phyloP scores from a whole-genome alignment of 352 stramenopile genomes.

The Phytophthora hybrid region DNA sequence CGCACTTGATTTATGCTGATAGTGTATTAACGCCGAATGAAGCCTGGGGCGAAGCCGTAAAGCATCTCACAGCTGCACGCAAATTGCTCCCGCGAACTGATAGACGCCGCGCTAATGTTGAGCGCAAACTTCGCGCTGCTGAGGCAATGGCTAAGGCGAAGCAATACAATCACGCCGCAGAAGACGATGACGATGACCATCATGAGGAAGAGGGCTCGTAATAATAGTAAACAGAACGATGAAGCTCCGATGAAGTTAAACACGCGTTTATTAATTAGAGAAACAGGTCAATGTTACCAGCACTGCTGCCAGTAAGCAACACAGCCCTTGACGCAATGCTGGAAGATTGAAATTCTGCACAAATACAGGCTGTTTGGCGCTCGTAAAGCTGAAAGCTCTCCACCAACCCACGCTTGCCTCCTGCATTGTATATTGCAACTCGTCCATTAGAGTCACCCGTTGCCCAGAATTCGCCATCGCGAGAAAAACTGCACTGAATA shows the following conservation, averaged over 20 bases:
- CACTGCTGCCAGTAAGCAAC: constrained; percentile 40
- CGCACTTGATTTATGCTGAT: constrained; percentile 87
- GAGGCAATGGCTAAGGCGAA: constrained; percentile 45
- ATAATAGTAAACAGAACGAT: constrained; percentile 35
- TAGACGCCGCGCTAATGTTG: constrained; percentile 53
- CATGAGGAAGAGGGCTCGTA: constrained; percentile 39
- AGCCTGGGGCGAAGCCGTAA: constrained; percentile 76
- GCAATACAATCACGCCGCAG: constrained; percentile 28
- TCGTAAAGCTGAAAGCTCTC: constrained; percentile 34
- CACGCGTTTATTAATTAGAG: constrained; percentile 7
- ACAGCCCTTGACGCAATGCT: neutral
- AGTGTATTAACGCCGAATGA: constrained; percentile 76
- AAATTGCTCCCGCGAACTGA: constrained; percentile 69
- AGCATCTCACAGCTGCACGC: constrained; percentile 69
- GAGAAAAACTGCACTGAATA: constrained; percentile 66
- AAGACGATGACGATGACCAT: constrained; percentile 32
- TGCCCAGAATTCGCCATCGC: constrained; percentile 50
- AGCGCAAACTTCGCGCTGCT: constrained; percentile 68
- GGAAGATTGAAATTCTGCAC: constrained; percentile 43
- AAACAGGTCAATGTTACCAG: constrained; percentile 40
- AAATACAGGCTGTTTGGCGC: constrained; percentile 34
- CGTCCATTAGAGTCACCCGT: constrained; percentile 56
- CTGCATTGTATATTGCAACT: constrained; percentile 55
- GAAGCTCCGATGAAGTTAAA: constrained; percentile 5
- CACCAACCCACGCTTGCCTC: constrained; percentile 27